Base-by-base conservation (phyloP, 140 eudicot genomes). In the Ambrosia hybrid region DNA sequence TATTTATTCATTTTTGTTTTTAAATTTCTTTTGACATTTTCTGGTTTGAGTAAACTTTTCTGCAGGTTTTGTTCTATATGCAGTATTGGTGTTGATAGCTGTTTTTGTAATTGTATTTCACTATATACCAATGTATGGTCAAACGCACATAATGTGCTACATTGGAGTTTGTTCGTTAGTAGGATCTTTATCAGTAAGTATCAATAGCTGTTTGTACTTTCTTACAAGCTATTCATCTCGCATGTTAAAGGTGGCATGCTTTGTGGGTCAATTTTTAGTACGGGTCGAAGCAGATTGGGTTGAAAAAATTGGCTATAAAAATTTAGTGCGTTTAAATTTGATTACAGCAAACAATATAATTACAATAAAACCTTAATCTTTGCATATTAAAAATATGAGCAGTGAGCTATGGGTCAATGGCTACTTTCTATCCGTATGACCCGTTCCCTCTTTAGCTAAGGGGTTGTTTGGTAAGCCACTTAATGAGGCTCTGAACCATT, bases 111-210 rank as follows among this genome's bases (percentile, higher is more conserved):
- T 95, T 34, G 83, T 95, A 45, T 82, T 79, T 60, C 89, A 79
- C 68, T 95, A 84, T 65, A 81, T 88, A 55, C 99, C 99, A 4
- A 84, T 67, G 67, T 95, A 95, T 83, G 99, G 99, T 57, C 99
- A 95, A 79, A 91, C 97, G 30, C 97, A 95, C 62, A 87, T 95
- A 74, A 73, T 85, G 92, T 88, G 90, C 75, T 95, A 95, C 71
- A 86, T 95, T 48, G 97, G 96, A 78, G 92, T 95, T 67, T 95
- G 99, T 73, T 95, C 99, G 9, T 76, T 95, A 71, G 89, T 95
- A 68, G 99, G 99, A 37, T 91, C 99, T 46, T 84, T 95, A 78
- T 91, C 97, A 91, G 99, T 95, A 85, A 5, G 97, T 90, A 58
- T 53, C 69, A 34, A 73, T 66, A 49, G 36, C 45, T 53, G 45